A percentile compares a stretch with the other conserved stretches of the same genome.
These are phyloP conservation scores for Penstemon newberryi DNA, from an alignment of 257 asterid species.

Conservation along the genomic window DNA sequence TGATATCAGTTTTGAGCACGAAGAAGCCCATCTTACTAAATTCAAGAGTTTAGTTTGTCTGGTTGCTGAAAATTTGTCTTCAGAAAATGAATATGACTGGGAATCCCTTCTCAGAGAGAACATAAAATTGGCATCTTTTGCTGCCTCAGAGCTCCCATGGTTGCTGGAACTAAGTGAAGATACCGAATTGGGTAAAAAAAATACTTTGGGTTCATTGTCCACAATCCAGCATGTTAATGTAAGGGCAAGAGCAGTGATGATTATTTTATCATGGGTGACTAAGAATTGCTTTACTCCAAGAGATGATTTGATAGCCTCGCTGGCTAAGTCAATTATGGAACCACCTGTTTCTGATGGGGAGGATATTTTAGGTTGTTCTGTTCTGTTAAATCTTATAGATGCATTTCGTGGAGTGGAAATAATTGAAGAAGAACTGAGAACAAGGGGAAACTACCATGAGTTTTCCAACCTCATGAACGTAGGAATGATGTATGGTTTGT, in stretches of 20 bases:
- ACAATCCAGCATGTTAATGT: slow-evolving; percentile 50
- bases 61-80: slow-evolving; percentile 48
- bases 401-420: slow-evolving; percentile 83
- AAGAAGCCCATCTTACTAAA: slow-evolving; percentile 48
- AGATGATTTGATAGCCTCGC: slow-evolving; percentile 72
- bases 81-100: slow-evolving; percentile 52
- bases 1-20: slow-evolving; percentile 41
- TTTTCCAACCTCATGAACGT: slow-evolving; percentile 81
- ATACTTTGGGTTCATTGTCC: slow-evolving; percentile 42
- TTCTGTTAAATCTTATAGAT: slow-evolving; percentile 79
- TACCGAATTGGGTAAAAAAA: slow-evolving; percentile 47
- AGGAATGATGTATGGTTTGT: slow-evolving; percentile 84
- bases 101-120: slow-evolving; percentile 63
- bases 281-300: slow-evolving; percentile 71
- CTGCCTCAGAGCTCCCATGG: slow-evolving; percentile 81
- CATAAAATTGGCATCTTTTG: slow-evolving; percentile 65
- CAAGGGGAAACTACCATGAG: slow-evolving; percentile 67
- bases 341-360: slow-evolving; percentile 83
- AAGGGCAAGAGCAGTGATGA: slow-evolving; percentile 65
- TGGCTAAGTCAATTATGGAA: slow-evolving; percentile 84
- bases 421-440: slow-evolving; percentile 74
- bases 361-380: slow-evolving; percentile 79
- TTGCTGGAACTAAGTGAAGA: slow-evolving; percentile 65
- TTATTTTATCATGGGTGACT: slow-evolving; percentile 83
- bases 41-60: slow-evolving; percentile 50